Percentiles rank a stretch among this genome's conserved stretches.
These are phyloP conservation scores for Candida smagusa DNA, from an alignment of 1,139 yeast genomes.

Conservation along the genomic window DNA sequence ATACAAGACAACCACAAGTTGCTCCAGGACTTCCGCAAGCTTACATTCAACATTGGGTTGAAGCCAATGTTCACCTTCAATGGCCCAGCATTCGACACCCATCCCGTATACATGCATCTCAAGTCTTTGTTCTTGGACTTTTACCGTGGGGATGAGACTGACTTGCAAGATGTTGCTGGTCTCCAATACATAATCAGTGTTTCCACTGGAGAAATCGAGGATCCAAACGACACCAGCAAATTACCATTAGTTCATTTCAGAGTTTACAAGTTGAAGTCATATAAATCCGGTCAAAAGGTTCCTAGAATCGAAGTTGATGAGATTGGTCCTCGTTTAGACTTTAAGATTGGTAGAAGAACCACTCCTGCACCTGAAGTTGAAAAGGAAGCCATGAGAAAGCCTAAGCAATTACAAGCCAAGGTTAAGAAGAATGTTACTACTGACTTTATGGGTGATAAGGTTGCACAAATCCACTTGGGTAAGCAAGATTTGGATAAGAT, in stretches of 20 bases:
- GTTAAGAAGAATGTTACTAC: slow-evolving; percentile 85
- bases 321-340: slow-evolving; percentile 94
- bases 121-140: slow-evolving; percentile 90
- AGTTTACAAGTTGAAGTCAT: slow-evolving; percentile 83
- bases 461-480: slow-evolving; percentile 95
- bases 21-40: slow-evolving; percentile 73
- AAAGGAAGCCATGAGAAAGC: slow-evolving; percentile 81
- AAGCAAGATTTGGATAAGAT: slow-evolving; percentile 85
- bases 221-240: slow-evolving; percentile 46
- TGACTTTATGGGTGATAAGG: slow-evolving; percentile 92
- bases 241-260: slow-evolving; percentile 85
- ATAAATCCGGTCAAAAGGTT: slow-evolving; percentile 76
- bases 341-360: slow-evolving; percentile 83
- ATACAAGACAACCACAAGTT: slow-evolving; percentile 69
- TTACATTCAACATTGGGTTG: slow-evolving; percentile 82
- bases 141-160: slow-evolving; percentile 82
- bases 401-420: slow-evolving; percentile 79
- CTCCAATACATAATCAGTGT: slow-evolving; percentile 85
- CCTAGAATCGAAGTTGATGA: slow-evolving; percentile 95
- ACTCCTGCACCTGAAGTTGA: slow-evolving; percentile 86
- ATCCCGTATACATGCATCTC: slow-evolving; percentile 81
- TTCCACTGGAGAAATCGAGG: slow-evolving; percentile 76
- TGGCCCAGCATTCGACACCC: slow-evolving; percentile 87
- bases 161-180: slow-evolving; percentile 90
- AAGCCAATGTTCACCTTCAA: slow-evolving; percentile 94